A percentile compares a stretch with the other conserved stretches of the same genome.
These are phyloP conservation scores for Colletotrichum tanaceti DNA, from an alignment of 2,329 filamentous ascomycete genomes.

Conservation along the genomic window DNA sequence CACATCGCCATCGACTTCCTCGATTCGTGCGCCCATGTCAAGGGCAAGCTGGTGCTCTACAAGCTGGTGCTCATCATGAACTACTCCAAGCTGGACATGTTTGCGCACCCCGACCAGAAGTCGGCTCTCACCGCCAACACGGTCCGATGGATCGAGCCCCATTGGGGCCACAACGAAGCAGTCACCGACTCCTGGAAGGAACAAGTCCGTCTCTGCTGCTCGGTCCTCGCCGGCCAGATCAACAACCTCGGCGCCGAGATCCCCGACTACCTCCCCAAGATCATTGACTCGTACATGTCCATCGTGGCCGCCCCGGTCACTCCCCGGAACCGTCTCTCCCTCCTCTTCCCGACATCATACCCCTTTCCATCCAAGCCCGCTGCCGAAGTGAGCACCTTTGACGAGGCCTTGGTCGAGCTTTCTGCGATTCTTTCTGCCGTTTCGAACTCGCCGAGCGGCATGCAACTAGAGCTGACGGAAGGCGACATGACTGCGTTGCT, in stretches of 20 bases:
- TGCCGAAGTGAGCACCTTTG: slow-evolving; percentile 71
- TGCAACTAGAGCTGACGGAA: slow-evolving; percentile 80
- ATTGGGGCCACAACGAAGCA: slow-evolving; percentile 83
- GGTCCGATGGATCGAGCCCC: slow-evolving; percentile 88
- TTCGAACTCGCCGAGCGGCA: slow-evolving; percentile 77
- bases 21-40: slow-evolving; percentile 87
- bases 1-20: slow-evolving; percentile 94
- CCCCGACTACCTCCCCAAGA: slow-evolving; percentile 89
- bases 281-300: slow-evolving; percentile 87
- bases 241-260: slow-evolving; percentile 82
- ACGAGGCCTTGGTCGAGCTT: slow-evolving; percentile 89
- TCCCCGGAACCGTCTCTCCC: slow-evolving; percentile 76
- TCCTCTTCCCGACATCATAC: slow-evolving; percentile 90
- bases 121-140: slow-evolving; percentile 82
- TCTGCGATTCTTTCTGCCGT: slow-evolving; percentile 87
- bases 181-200: slow-evolving; percentile 90
- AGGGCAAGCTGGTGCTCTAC: slow-evolving; percentile 91
- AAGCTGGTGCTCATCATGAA: slow-evolving; percentile 94
- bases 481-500: slow-evolving; percentile 81
- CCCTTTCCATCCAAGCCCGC: slow-evolving; percentile 84
- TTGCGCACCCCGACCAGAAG: slow-evolving; percentile 81
- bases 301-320: slow-evolving; percentile 70
- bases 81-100: slow-evolving; percentile 84
- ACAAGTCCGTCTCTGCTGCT: slow-evolving; percentile 93
- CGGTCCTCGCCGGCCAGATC: slow-evolving; percentile 87